These are phyloP conservation scores for Suhomyces pyralidae DNA, from an alignment of 805 yeast genomes.

Conservation along the genomic window DNA sequence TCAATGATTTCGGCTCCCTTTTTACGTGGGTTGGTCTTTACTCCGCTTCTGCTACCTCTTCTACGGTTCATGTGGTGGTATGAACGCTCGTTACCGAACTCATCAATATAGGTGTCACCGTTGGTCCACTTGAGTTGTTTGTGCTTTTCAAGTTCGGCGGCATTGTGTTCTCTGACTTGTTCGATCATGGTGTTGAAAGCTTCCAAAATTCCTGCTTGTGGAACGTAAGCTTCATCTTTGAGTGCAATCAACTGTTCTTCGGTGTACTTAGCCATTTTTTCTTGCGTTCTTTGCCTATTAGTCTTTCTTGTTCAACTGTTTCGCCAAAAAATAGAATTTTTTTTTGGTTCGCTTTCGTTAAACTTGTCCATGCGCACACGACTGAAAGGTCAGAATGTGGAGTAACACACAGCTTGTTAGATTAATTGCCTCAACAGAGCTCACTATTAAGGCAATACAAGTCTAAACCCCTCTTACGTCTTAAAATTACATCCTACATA, in stretches of 20 bases:
- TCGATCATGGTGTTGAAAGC: constrained; percentile 67
- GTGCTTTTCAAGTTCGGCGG: constrained; percentile 27
- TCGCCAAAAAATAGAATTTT: not conserved
- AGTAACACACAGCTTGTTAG: not conserved
- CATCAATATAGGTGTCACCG: constrained; percentile 47
- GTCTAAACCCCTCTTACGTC: not conserved
- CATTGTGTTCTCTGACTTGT: constrained; percentile 52
- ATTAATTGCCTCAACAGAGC: not conserved
- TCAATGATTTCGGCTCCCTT: constrained; percentile 54
- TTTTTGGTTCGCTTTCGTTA: not conserved
- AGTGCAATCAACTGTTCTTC: constrained; percentile 64
- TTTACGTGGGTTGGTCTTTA: constrained; percentile 55
- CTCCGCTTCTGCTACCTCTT: constrained; percentile 54
- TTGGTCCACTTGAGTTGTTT: constrained; percentile 29
- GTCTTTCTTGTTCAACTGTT: not conserved
- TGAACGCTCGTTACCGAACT: constrained; percentile 43
- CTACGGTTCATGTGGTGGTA: constrained; percentile 52
- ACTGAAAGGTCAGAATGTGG: not conserved
- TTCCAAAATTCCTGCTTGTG: constrained; percentile 61
- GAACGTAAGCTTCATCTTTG: constrained; percentile 55
- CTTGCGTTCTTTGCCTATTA: not conserved
- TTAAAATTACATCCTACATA: not conserved
- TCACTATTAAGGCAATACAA: not conserved
- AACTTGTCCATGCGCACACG: constrained; percentile 1
- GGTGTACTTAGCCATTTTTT: constrained; percentile 57